Percentiles rank a stretch among this genome's conserved stretches.
phyloP scores from a whole-genome alignment of 352 stramenopile genomes.

The Phytophthora citricola region DNA sequence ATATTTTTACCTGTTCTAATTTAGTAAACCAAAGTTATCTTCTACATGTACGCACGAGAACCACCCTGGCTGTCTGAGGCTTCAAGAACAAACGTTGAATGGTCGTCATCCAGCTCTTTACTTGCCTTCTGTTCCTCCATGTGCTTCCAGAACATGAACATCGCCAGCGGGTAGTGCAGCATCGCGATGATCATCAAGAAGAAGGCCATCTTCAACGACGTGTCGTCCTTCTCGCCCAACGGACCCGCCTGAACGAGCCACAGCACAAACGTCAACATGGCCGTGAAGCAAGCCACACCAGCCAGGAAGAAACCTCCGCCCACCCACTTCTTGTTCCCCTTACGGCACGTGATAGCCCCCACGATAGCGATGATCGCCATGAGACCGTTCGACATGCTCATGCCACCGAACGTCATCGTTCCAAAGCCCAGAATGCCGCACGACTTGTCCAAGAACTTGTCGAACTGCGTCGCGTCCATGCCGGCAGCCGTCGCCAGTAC shows the following conservation, averaged over 20 bases:
- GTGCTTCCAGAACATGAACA: slow-evolving; percentile 45
- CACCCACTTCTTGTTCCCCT: slow-evolving; percentile 31
- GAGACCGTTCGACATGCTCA: slow-evolving; percentile 47
- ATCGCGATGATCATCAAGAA: slow-evolving; percentile 65
- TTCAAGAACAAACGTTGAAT: slow-evolving; percentile 18
- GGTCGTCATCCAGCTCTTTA: slow-evolving; percentile 7
- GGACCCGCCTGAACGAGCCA: slow-evolving; percentile 57
- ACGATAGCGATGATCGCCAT: slow-evolving; percentile 59
- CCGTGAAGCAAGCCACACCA: slow-evolving; percentile 14
- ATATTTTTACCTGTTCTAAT: neutral
- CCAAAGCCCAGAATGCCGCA: slow-evolving; percentile 47
- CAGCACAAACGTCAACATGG: slow-evolving; percentile 33
- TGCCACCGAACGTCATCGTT: slow-evolving; percentile 50
- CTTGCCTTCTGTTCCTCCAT: slow-evolving; percentile 1
- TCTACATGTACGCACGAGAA: slow-evolving; percentile 26
- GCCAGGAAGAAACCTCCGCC: slow-evolving; percentile 28
- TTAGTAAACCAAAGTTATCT: neutral
- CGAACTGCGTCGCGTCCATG: slow-evolving; percentile 57
- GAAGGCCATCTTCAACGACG: slow-evolving; percentile 56
- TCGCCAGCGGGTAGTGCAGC: slow-evolving; percentile 55
- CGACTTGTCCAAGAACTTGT: slow-evolving; percentile 65
- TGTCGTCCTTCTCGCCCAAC: slow-evolving; percentile 59
- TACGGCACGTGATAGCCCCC: slow-evolving; percentile 58
- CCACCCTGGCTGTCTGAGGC: slow-evolving; percentile 18
- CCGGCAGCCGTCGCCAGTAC: slow-evolving; percentile 47